These are phyloP conservation scores for Russula ochroleuca DNA, from an alignment of 768 basidiomycete species.

Conservation along the genomic window DNA sequence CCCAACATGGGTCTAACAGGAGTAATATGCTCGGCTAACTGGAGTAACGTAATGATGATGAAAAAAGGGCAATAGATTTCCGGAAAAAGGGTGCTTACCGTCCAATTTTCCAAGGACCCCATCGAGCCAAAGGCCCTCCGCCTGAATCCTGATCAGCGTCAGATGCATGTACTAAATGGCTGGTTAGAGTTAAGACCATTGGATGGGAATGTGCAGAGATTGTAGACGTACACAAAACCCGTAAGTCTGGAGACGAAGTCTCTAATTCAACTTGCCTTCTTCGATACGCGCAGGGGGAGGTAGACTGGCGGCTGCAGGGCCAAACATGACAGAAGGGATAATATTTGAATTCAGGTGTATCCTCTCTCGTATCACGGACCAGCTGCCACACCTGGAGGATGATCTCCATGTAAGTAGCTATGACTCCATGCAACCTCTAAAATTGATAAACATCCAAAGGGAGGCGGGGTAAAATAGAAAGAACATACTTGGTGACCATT, in stretches of 20 bases:
- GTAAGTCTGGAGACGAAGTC: slow-evolving; percentile 84
- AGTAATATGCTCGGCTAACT: no score
- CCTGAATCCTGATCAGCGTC: slow-evolving; percentile 85
- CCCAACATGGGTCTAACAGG: no score
- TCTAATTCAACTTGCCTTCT: slow-evolving; percentile 63
- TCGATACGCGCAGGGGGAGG: slow-evolving; percentile 34
- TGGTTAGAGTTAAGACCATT: slow-evolving; percentile 36
- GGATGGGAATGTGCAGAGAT: slow-evolving; percentile 23
- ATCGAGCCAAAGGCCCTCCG: slow-evolving; percentile 78
- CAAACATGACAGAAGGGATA: slow-evolving; percentile 28
- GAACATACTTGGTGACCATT: no score
- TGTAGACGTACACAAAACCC: slow-evolving; percentile 69
- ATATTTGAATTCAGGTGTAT: slow-evolving; percentile 39
- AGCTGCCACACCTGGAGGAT: slow-evolving; percentile 43
- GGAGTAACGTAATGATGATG: no score
- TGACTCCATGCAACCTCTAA: no score
- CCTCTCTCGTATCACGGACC: slow-evolving; percentile 71
- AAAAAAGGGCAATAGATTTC: no score
- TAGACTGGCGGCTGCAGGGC: slow-evolving; percentile 33
- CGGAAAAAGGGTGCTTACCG: no score
- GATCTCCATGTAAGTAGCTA: no score
- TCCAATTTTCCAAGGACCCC: slow-evolving; percentile 67
- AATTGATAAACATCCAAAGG: slow-evolving; percentile 55
- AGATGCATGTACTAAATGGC: no score
- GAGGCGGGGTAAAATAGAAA: slow-evolving; percentile 58